Conservation (phyloP, 2,329 filamentous ascomycete genomes). For the Dothiorella sarmentorum region DNA sequence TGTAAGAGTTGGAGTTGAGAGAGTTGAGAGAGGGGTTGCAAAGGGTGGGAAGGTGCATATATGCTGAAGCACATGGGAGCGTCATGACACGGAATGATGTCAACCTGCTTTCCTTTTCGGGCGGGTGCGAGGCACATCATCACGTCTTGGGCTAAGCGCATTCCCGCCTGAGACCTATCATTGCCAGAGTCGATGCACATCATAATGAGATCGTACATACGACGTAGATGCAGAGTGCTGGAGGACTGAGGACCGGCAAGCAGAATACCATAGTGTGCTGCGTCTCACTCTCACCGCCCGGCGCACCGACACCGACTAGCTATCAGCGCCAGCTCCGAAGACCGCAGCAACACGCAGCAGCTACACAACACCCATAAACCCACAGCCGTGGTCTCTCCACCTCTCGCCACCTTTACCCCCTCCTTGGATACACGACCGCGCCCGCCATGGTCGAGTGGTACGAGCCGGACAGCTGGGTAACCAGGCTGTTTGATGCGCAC, state of each 20-base stretch:
- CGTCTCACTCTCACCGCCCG: slow-evolving; percentile 4
- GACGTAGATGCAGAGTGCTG: neutral
- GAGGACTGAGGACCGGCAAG: too few species aligned
- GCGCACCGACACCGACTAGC: slow-evolving; percentile 4
- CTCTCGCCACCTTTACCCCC: neutral
- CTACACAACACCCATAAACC: neutral
- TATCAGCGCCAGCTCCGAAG: slow-evolving; percentile 9
- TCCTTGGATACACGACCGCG: neutral
- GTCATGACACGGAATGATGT: slow-evolving; percentile 14
- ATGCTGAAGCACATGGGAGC: neutral
- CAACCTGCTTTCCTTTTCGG: slow-evolving; percentile 3
- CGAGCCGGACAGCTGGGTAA: slow-evolving; percentile 37
- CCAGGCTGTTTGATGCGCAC: slow-evolving; percentile 45
- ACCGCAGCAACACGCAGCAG: slow-evolving; percentile 1
- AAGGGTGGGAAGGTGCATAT: neutral
- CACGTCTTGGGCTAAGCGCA: neutral
- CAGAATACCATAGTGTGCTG: too few species aligned
- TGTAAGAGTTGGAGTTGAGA: neutral
- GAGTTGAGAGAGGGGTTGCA: neutral
- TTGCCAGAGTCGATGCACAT: neutral
- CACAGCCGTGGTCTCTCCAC: neutral
- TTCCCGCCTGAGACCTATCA: neutral
- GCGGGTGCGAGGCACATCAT: neutral
- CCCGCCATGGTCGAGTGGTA: slow-evolving; percentile 17
- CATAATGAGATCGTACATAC: neutral